Evolutionary conservation across 495 filamentous ascomycete genomes (phyloP).

Genomic region (Pseudevernia furfuracea): DNA sequence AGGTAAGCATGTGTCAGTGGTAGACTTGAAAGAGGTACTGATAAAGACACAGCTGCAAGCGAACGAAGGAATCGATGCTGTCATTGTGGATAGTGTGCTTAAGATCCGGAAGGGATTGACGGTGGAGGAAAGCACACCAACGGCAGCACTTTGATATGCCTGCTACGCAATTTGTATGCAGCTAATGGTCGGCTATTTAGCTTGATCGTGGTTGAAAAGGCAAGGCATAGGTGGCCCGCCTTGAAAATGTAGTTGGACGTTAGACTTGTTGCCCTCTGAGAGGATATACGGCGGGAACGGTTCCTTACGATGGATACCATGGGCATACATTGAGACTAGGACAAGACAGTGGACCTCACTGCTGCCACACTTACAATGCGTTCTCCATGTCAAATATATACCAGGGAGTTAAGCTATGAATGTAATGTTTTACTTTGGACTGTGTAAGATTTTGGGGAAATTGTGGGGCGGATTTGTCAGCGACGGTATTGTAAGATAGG

Average conservation of each 20-base stretch:
- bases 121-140: constrained; percentile 14
- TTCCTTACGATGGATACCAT: not conserved
- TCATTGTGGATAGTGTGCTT: constrained; percentile 90
- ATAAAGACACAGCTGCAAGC: constrained; percentile 65
- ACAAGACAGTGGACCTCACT: not conserved
- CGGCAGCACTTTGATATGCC: not conserved
- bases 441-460: no score
- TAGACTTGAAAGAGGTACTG: constrained; percentile 20
- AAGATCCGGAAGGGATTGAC: constrained; percentile 70
- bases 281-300: not conserved
- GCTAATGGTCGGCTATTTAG: not conserved
- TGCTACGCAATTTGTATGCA: not conserved
- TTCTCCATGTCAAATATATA: no score
- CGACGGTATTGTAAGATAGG: no score
- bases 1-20: constrained; percentile 47
- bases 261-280: not conserved
- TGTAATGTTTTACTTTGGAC: no score
- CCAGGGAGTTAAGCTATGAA: no score
- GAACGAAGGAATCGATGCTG: constrained; percentile 89
- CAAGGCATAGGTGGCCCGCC: not conserved
- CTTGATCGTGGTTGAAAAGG: not conserved
- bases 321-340: not conserved
- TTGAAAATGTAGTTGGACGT: not conserved
- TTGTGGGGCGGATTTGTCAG: no score
- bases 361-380: no score